Conservation (phyloP, 2,329 filamentous ascomycete genomes). For the Cladosporium austrohemisphaericum region DNA sequence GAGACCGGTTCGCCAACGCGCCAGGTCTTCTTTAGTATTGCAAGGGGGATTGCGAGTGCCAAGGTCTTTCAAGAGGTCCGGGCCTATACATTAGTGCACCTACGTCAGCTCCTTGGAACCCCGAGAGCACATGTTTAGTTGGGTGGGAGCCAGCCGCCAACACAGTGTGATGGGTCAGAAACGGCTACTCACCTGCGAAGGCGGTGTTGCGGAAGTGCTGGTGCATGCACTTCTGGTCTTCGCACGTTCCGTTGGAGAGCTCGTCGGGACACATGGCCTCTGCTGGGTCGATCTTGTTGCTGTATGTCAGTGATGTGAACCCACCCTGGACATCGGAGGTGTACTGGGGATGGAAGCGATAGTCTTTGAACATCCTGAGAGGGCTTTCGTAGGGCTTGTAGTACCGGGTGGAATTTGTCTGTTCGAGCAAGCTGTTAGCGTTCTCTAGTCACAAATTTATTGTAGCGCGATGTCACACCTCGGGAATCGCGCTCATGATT, state of each 20-base stretch:
- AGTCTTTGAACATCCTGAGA: slow-evolving; percentile 77
- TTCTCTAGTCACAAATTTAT: too few relatives aligned
- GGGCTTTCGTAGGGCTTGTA: slow-evolving; percentile 74
- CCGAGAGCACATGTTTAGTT: not conserved
- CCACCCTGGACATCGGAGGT: slow-evolving; percentile 66
- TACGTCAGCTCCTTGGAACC: slow-evolving; percentile 25
- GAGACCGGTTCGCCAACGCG: slow-evolving; percentile 58
- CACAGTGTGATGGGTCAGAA: not conserved
- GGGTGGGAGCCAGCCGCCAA: not conserved
- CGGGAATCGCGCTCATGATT: not conserved
- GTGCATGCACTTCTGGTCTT: slow-evolving; percentile 66
- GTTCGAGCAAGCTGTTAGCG: not conserved
- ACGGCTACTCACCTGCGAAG: slow-evolving; percentile 66
- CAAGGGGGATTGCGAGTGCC: slow-evolving; percentile 27
- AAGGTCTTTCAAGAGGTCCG: slow-evolving; percentile 29
- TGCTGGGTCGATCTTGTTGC: slow-evolving; percentile 77
- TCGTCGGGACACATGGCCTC: slow-evolving; percentile 75
- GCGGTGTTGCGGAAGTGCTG: slow-evolving; percentile 77
- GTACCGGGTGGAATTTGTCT: not conserved
- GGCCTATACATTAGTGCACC: slow-evolving; percentile 32
- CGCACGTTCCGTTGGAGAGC: slow-evolving; percentile 66
- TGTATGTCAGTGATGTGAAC: slow-evolving; percentile 87
- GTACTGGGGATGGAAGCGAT: slow-evolving; percentile 82
- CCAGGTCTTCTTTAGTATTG: slow-evolving; percentile 23
- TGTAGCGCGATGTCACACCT: slow-evolving; percentile 17